Conservation (phyloP, 495 filamentous ascomycete species). For the Podospora anserina region DNA sequence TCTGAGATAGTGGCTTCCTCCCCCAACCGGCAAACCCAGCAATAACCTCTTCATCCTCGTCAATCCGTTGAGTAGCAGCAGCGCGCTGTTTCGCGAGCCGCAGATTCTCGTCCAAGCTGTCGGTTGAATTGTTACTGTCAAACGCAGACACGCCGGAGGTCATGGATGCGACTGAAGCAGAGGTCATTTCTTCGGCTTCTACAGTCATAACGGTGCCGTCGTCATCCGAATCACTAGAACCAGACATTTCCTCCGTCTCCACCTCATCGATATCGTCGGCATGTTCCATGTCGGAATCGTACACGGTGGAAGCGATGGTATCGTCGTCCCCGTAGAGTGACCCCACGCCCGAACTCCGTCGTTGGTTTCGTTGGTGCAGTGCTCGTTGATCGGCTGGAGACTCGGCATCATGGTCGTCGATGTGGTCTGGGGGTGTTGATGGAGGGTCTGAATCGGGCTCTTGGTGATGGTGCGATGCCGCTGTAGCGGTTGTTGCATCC, state of each 20-base stretch:
- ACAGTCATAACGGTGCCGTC: slow-evolving; percentile 75
- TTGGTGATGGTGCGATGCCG: slow-evolving; percentile 47
- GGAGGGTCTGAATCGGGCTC: slow-evolving; percentile 51
- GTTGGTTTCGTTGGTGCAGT: slow-evolving; percentile 41
- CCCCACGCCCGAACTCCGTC: slow-evolving; percentile 62
- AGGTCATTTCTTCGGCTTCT: slow-evolving; percentile 66
- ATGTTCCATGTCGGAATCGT: slow-evolving; percentile 63
- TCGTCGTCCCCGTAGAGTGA: slow-evolving; percentile 61
- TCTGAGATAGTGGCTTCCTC: slow-evolving; percentile 30
- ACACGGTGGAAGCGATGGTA: slow-evolving; percentile 71
- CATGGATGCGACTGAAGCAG: slow-evolving; percentile 59
- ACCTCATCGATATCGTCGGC: slow-evolving; percentile 58
- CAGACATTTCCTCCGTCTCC: slow-evolving; percentile 52
- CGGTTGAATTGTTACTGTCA: slow-evolving; percentile 58
- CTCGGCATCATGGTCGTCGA: slow-evolving; percentile 52
- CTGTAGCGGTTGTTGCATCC: slow-evolving; percentile 84
- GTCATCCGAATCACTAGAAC: slow-evolving; percentile 56
- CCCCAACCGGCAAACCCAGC: slow-evolving; percentile 55
- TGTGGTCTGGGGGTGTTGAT: slow-evolving; percentile 60
- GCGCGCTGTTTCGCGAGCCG: slow-evolving; percentile 70
- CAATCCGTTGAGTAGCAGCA: slow-evolving; percentile 65
- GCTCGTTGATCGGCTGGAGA: neutral
- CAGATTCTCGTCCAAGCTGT: slow-evolving; percentile 71
- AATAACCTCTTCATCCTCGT: slow-evolving; percentile 76
- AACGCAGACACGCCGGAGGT: slow-evolving; percentile 55